Base-by-base conservation (phyloP, 78 protist genomes). In the Mastigamoeba balamuthi region DNA sequence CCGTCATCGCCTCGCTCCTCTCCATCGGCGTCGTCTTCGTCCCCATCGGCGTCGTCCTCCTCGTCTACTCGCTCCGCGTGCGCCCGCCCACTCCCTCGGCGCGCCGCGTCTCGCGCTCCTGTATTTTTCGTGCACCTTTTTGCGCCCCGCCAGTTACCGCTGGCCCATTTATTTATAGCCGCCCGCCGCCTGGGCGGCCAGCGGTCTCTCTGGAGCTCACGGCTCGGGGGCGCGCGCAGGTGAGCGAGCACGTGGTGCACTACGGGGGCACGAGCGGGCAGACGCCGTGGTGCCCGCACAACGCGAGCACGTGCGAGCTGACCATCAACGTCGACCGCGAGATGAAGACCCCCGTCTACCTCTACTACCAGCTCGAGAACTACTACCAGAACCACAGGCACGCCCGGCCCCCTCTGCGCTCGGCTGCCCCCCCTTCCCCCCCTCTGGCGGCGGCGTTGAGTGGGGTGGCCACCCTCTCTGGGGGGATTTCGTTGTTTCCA, bases 351-450 rank as follows among this genome's bases (percentile, higher is more conserved):
- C 94, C 95, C 36, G 90, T 89, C 8, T 93, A 81, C 80, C 4
- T 92, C 41, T 96, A 96, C 82, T 96, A 94, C 80, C 66, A 83
- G 39, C 80, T 96, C 29, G 72, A 64, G 6, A 87, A 91, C 76
- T 94, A 78, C 75, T 92, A 93, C 78, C 95, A 94, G 71, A 95
- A 95, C 77, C 97, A 93, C 72, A 74, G 98, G 6, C 65, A 95
- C 52, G 73, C 73, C 74, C 81, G 33, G 17, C 89, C 5, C 74
- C 77, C 35, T 37, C 17, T 8, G 28, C 74, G 0, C 58, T 48
- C 58, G 17, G 17, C 58, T 48, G 17, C 58, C n/a, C n/a, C n/a
- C n/a, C n/a, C n/a, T n/a, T n/a, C n/a, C n/a, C n/a, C n/a, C n/a
- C n/a, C n/a, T n/a, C n/a, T n/a, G n/a, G n/a, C n/a, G n/a, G n/a